Evolutionary conservation across 2,329 filamentous ascomycete species (phyloP).

Genomic region (Paecilomyces fulvus): DNA sequence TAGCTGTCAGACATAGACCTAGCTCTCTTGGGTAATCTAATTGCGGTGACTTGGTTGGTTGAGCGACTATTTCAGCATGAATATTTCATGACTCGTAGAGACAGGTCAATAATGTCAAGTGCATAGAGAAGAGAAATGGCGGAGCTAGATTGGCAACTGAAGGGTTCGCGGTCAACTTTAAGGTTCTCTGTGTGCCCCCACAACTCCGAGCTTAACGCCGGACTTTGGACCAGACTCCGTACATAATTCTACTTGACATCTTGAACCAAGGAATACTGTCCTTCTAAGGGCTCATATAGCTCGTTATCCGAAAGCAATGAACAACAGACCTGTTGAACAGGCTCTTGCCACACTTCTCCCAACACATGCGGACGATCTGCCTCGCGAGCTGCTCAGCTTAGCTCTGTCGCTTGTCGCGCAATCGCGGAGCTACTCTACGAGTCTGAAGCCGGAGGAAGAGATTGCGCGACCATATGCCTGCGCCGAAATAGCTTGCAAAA

Average conservation of each 20-base stretch:
- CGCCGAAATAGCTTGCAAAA: conserved; percentile 80
- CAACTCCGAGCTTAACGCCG: not conserved
- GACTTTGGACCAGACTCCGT: not conserved
- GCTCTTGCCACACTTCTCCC: conserved; percentile 67
- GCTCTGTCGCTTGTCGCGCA: conserved; percentile 69
- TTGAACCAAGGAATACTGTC: conserved; percentile 7
- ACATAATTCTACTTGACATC: not conserved
- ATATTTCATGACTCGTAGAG: not conserved
- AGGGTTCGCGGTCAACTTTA: not conserved
- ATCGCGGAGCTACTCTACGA: conserved; percentile 67
- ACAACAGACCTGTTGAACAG: conserved; percentile 60
- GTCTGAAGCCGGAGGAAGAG: conserved; percentile 77
- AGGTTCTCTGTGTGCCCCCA: not conserved
- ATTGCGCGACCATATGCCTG: conserved; percentile 78
- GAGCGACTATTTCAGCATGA: not conserved
- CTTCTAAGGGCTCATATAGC: not conserved
- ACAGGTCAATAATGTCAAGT: not conserved
- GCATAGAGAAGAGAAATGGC: not conserved
- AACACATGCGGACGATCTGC: conserved; percentile 59
- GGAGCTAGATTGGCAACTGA: not conserved
- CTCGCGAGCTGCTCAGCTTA: conserved; percentile 60
- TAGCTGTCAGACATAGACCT: not conserved
- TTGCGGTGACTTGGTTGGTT: no score
- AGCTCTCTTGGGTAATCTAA: no score
- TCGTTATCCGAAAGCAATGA: conserved; percentile 47